Evolutionary conservation across 2,329 filamentous ascomycete genomes (phyloP).

Genomic region (Cladobotryum protrusum): DNA sequence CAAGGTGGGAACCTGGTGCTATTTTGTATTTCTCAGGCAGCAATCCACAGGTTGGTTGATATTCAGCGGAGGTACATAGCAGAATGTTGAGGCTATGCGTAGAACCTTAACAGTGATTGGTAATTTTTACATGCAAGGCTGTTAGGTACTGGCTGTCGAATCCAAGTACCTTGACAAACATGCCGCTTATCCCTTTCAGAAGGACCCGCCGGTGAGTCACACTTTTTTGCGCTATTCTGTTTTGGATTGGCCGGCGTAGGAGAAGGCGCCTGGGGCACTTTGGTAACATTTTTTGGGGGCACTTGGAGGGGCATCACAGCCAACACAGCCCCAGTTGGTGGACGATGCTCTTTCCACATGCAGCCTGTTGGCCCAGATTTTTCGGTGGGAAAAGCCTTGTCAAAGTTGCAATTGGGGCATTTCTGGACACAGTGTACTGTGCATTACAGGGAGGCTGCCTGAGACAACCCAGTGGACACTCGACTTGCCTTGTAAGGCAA

Average conservation of each 20-base stretch:
- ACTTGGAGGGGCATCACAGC: too few relatives aligned
- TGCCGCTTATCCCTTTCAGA: constrained; percentile 9
- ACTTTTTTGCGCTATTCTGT: constrained; percentile 23
- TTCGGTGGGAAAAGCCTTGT: too few relatives aligned
- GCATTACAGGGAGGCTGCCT: too few relatives aligned
- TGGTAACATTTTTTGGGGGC: neutral
- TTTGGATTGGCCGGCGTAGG: constrained; percentile 22
- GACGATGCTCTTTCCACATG: neutral
- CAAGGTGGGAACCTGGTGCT: constrained; percentile 20
- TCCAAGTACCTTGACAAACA: neutral
- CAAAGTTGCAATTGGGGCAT: too few relatives aligned
- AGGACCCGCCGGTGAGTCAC: constrained; percentile 30
- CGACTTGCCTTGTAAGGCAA: too few relatives aligned
- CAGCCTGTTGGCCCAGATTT: neutral
- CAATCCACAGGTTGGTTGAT: constrained; percentile 22
- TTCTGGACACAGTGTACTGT: too few relatives aligned
- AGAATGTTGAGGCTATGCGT: neutral
- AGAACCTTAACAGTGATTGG: constrained; percentile 6
- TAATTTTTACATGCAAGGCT: constrained; percentile 1
- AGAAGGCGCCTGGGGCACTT: constrained; percentile 1
- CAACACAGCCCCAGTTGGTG: constrained; percentile 11
- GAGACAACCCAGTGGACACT: too few relatives aligned
- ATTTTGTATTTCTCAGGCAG: constrained; percentile 45
- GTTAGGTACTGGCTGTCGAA: constrained; percentile 4
- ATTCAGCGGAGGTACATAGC: constrained; percentile 14